phyloP scores from a whole-genome alignment of 2,329 filamentous ascomycete genomes.

The Aschersonia sp. region DNA sequence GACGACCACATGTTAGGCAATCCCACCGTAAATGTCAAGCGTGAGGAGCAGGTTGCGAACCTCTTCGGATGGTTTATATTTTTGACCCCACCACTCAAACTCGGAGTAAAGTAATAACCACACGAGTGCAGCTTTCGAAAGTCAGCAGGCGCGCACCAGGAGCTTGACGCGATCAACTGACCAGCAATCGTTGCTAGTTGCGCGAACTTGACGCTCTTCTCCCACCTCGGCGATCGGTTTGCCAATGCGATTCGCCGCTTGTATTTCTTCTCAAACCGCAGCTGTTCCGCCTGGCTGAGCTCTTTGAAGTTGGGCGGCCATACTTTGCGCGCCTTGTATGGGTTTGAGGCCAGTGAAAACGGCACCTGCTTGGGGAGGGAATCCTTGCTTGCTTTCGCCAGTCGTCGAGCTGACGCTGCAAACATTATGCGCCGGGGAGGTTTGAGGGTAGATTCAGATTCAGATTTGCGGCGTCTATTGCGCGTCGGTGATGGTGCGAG shows the following conservation, averaged over 20 bases:
- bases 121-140: constrained; percentile 17
- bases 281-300: constrained; percentile 57
- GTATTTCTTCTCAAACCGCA: constrained; percentile 66
- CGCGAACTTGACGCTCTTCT: constrained; percentile 47
- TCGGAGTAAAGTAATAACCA: constrained; percentile 27
- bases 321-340: constrained; percentile 51
- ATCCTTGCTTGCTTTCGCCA: constrained; percentile 16
- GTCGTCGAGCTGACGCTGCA: constrained; percentile 17
- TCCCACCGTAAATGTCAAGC: too few relatives aligned
- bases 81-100: constrained; percentile 27
- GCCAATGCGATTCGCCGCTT: constrained; percentile 53
- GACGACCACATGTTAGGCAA: neutral
- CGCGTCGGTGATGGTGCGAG: too few relatives aligned
- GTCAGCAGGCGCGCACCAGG: neutral
- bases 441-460: too few relatives aligned
- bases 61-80: constrained; percentile 27
- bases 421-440: constrained; percentile 15
- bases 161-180: constrained; percentile 18
- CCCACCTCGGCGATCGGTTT: constrained; percentile 47
- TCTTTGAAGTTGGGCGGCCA: constrained; percentile 68
- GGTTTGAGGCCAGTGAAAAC: constrained; percentile 32
- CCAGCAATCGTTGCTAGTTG: constrained; percentile 46
- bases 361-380: constrained; percentile 12
- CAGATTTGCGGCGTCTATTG: too few relatives aligned
- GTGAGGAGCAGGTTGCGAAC: constrained; percentile 7